These are phyloP conservation scores for Yamadazyma paraphyllophila DNA, from an alignment of 805 yeast genomes.

Conservation along the genomic window DNA sequence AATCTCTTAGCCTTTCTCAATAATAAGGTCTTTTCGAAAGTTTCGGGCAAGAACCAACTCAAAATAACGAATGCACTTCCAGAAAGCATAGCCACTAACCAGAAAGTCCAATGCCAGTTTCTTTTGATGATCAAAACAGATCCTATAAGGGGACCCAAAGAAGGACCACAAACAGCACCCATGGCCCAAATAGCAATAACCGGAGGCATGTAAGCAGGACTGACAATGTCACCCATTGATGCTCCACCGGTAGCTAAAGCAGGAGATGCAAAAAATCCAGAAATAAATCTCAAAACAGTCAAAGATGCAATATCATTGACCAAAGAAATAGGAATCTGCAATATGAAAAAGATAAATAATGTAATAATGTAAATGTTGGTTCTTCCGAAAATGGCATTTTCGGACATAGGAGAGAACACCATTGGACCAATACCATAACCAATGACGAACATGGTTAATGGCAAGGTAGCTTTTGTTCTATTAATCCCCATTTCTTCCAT, in stretches of 20 bases:
- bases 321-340: constrained; percentile 59
- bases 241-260: constrained; percentile 62
- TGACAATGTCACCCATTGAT: constrained; percentile 48
- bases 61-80: constrained; percentile 21
- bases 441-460: constrained; percentile 53
- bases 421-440: constrained; percentile 67
- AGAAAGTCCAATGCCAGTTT: constrained; percentile 41
- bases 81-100: constrained; percentile 42
- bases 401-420: constrained; percentile 59
- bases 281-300: constrained; percentile 49
- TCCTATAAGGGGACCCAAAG: constrained; percentile 56
- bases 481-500: constrained; percentile 45
- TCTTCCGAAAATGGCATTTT: constrained; percentile 54
- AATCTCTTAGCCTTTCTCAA: constrained; percentile 48
- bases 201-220: constrained; percentile 41
- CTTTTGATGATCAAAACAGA: constrained; percentile 40
- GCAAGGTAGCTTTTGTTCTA: constrained; percentile 46
- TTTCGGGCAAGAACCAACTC: constrained; percentile 47
- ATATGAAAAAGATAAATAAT: constrained; percentile 45
- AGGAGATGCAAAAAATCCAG: constrained; percentile 57
- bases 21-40: constrained; percentile 44
- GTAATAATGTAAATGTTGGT: constrained; percentile 50
- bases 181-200: constrained; percentile 52
- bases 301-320: constrained; percentile 50
- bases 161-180: constrained; percentile 55